These are phyloP conservation scores for Purshia tridentata DNA, from an alignment of 306 rosid species.

Conservation along the genomic window DNA sequence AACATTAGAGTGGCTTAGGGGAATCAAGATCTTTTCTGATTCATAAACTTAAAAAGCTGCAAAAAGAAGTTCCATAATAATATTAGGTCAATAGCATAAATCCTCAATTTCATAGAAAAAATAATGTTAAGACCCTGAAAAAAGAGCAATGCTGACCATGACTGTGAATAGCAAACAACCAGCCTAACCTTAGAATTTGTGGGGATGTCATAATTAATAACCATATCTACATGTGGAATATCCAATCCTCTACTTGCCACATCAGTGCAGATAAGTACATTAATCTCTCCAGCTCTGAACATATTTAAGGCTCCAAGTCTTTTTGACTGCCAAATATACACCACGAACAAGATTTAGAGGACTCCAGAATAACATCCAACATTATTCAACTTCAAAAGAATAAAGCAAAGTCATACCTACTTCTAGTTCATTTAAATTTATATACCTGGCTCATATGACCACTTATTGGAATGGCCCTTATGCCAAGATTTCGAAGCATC, in stretches of 20 bases:
- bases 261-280: conserved; percentile 82
- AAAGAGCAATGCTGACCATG: background rate
- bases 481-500: conserved; percentile 79
- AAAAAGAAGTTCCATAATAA: background rate
- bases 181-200: conserved; percentile 70
- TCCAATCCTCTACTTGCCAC: conserved; percentile 95
- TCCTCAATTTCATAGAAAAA: background rate
- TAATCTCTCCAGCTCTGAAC: conserved; percentile 83
- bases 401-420: background rate
- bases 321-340: conserved; percentile 55
- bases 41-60: background rate
- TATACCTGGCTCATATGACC: conserved; percentile 93
- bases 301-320: conserved; percentile 87
- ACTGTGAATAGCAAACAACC: background rate
- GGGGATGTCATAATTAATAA: conserved; percentile 88
- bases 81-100: background rate
- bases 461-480: conserved; percentile 81
- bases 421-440: background rate
- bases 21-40: background rate
- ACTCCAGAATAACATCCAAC: background rate
- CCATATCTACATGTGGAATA: conserved; percentile 76
- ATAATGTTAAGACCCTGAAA: background rate
- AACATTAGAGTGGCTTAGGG: background rate
- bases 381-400: background rate
- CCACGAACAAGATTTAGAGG: conserved; percentile 10